Percentiles rank a stretch among this genome's conserved stretches.
Conservation (phyloP, 257 asterid genomes). For the Solanum pinnatisectum region DNA sequence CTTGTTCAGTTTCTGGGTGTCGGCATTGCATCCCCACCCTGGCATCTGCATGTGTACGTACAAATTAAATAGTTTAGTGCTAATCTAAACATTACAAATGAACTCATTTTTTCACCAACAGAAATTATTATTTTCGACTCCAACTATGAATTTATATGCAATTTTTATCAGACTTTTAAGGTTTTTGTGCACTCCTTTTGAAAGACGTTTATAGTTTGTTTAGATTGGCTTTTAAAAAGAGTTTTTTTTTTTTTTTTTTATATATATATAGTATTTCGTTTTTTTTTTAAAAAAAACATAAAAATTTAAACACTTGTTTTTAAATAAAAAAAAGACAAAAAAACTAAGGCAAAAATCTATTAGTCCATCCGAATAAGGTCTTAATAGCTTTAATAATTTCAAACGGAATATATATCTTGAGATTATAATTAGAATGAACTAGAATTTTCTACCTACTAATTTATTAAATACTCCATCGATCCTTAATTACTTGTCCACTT, state of each 20-base stretch:
- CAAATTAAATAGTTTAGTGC: neutral
- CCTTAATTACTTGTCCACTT: too few relatives aligned
- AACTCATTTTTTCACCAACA: neutral
- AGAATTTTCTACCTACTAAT: too few relatives aligned
- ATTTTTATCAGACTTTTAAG: neutral
- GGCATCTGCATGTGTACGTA: slow-evolving; percentile 23
- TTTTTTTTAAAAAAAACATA: too few relatives aligned
- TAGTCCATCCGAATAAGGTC: too few relatives aligned
- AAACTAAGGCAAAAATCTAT: too few relatives aligned
- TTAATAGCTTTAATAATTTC: too few relatives aligned
- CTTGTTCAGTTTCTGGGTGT: slow-evolving; percentile 4
- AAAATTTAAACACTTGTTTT: too few relatives aligned
- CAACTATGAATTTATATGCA: neutral
- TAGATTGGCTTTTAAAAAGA: neutral
- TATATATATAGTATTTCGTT: too few relatives aligned
- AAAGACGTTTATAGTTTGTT: neutral
- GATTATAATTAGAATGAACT: too few relatives aligned
- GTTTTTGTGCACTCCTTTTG: neutral
- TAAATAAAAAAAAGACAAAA: too few relatives aligned
- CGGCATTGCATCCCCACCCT: slow-evolving; percentile 39
- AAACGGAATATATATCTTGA: too few relatives aligned
- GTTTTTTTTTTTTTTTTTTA: neutral
- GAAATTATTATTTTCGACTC: neutral
- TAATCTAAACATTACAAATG: neutral
- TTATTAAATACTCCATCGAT: too few relatives aligned